Conservation (phyloP, 805 yeast genomes). For the Saccharomyces jurei region DNA sequence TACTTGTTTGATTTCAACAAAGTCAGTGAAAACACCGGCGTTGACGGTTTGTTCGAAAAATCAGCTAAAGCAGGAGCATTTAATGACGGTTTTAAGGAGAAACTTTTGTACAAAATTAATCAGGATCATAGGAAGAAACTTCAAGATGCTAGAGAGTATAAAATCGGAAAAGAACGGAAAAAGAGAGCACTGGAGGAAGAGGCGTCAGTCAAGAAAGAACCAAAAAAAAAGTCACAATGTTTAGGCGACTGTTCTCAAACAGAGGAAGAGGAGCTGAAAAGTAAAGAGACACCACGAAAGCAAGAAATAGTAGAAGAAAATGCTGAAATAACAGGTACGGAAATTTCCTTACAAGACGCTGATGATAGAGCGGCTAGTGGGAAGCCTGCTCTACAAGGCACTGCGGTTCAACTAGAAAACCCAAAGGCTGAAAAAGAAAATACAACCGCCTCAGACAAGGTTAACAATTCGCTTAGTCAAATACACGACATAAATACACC, state of each 20-base stretch:
- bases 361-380: not conserved
- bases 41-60: conserved; percentile 34
- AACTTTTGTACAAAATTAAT: conserved; percentile 8
- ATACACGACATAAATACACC: not conserved
- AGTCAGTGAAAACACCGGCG: conserved; percentile 31
- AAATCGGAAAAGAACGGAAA: conserved; percentile 6
- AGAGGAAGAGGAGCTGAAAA: not conserved
- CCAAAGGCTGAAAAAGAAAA: not conserved
- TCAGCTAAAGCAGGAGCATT: conserved; percentile 8
- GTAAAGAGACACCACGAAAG: not conserved
- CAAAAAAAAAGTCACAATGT: conserved; percentile 7
- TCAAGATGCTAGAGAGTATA: conserved; percentile 17
- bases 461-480: no score
- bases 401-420: not conserved
- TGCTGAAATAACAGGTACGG: not conserved
- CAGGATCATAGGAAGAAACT: conserved; percentile 15
- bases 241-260: not conserved
- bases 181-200: conserved; percentile 15
- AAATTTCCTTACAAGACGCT: not conserved
- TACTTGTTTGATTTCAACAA: conserved; percentile 32
- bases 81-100: conserved; percentile 4
- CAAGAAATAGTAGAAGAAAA: not conserved
- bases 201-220: conserved; percentile 2
- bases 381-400: not conserved
- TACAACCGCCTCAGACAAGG: not conserved